A percentile compares a stretch with the other conserved stretches of the same genome.
These are phyloP conservation scores for Russula griseocarnosa DNA, from an alignment of 768 basidiomycete genomes.

Conservation along the genomic window DNA sequence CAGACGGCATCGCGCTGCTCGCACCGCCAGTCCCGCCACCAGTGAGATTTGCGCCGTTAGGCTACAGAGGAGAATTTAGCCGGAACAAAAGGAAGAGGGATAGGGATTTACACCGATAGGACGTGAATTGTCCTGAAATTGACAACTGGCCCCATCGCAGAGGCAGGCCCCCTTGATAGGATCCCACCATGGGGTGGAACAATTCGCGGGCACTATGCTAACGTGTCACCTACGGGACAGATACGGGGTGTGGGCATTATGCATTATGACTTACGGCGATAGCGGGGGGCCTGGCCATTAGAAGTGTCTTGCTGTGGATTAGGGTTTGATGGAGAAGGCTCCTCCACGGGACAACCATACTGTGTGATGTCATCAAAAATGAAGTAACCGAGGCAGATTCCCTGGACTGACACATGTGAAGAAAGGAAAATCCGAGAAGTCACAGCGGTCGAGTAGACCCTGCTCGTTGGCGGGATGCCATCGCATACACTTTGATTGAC, in stretches of 20 bases:
- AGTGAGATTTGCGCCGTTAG: constrained; percentile 67
- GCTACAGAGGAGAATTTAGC: constrained; percentile 36
- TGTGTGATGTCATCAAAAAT: constrained; percentile 30
- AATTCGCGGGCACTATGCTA: constrained; percentile 57
- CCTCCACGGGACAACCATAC: constrained; percentile 66
- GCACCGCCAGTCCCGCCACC: constrained; percentile 61
- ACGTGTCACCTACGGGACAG: background rate
- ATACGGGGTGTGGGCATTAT: constrained; percentile 3
- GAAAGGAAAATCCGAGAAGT: constrained; percentile 74
- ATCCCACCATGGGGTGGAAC: constrained; percentile 80
- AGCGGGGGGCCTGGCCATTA: constrained; percentile 46
- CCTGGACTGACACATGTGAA: constrained; percentile 60
- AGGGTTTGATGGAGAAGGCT: constrained; percentile 56
- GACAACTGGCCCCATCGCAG: constrained; percentile 53
- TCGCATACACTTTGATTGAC: constrained; percentile 66
- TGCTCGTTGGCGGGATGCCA: constrained; percentile 67
- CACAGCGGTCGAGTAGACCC: constrained; percentile 57
- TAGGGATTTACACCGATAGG: constrained; percentile 55
- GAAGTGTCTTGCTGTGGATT: constrained; percentile 58
- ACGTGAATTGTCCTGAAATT: constrained; percentile 59
- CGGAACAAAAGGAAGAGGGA: constrained; percentile 12
- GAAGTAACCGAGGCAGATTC: background rate
- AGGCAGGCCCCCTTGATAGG: constrained; percentile 62
- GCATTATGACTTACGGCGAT: constrained; percentile 46
- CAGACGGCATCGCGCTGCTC: constrained; percentile 29